These are phyloP conservation scores for Styphnolobium japonicum DNA, from an alignment of 306 rosid genomes.

Conservation along the genomic window DNA sequence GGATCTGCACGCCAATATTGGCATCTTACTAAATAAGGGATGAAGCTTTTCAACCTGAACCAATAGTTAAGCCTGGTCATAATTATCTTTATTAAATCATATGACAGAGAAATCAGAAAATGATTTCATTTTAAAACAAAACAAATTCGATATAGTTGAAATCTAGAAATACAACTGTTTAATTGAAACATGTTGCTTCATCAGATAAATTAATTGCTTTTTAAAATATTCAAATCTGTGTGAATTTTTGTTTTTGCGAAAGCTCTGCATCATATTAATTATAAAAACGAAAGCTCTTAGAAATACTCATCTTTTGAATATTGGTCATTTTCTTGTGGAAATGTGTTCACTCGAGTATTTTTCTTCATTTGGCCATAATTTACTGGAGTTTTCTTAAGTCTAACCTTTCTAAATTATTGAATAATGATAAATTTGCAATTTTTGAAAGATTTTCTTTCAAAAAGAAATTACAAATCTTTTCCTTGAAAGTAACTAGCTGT, in stretches of 20 bases:
- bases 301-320: background rate
- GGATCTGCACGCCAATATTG: background rate
- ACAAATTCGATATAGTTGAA: background rate
- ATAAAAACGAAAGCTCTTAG: background rate
- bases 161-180: background rate
- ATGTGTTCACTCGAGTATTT: background rate
- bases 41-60: constrained; percentile 9
- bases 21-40: background rate
- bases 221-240: background rate
- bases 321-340: background rate
- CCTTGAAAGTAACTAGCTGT: background rate
- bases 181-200: background rate
- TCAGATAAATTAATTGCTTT: background rate
- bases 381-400: background rate
- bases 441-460: background rate
- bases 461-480: background rate
- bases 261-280: background rate
- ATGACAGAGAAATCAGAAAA: background rate
- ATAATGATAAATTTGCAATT: background rate
- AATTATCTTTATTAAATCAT: background rate
- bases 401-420: background rate
- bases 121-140: background rate
- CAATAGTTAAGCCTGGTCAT: background rate
- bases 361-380: background rate
- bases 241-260: background rate